Evolutionary conservation across 2,329 filamentous ascomycete species (phyloP).

Genomic region (Cyphellophora europaea): DNA sequence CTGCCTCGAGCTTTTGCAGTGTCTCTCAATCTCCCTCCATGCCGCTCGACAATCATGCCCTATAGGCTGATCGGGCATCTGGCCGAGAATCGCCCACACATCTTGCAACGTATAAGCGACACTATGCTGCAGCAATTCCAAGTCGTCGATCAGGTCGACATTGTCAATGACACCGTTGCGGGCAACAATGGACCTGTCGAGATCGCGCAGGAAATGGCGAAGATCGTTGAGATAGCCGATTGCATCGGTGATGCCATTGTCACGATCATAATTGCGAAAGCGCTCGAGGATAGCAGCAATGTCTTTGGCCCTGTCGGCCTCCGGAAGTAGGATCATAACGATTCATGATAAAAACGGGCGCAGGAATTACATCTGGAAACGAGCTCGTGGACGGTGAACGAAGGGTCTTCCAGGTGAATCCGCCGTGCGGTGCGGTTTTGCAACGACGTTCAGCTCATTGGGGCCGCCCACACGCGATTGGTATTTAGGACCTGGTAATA

Average conservation of each 20-base stretch:
- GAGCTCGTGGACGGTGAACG: conserved; percentile 3
- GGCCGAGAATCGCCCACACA: conserved; percentile 36
- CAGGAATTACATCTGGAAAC: too few relatives aligned
- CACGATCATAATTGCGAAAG: conserved; percentile 42
- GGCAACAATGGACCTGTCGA: conserved; percentile 35
- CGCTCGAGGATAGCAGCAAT: conserved; percentile 40
- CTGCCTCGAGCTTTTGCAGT: conserved; percentile 33
- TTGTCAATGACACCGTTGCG: conserved; percentile 24
- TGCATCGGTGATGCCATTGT: conserved; percentile 43
- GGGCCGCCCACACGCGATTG: conserved; percentile 4
- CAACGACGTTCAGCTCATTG: conserved; percentile 1
- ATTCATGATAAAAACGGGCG: conserved; percentile 13
- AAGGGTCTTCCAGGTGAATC: background rate
- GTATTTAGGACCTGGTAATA: background rate
- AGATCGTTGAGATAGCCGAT: conserved; percentile 48
- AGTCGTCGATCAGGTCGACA: conserved; percentile 31
- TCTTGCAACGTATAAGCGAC: conserved; percentile 43
- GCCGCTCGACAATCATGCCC: conserved; percentile 34
- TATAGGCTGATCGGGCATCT: conserved; percentile 22
- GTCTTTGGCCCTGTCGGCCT: conserved; percentile 43
- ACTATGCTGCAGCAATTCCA: conserved; percentile 39
- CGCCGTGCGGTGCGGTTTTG: conserved; percentile 9
- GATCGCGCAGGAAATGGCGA: conserved; percentile 38
- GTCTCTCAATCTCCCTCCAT: conserved; percentile 38
- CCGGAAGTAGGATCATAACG: conserved; percentile 31